These are phyloP conservation scores for Astraeus odoratus DNA, from an alignment of 768 basidiomycete genomes.

Conservation along the genomic window DNA sequence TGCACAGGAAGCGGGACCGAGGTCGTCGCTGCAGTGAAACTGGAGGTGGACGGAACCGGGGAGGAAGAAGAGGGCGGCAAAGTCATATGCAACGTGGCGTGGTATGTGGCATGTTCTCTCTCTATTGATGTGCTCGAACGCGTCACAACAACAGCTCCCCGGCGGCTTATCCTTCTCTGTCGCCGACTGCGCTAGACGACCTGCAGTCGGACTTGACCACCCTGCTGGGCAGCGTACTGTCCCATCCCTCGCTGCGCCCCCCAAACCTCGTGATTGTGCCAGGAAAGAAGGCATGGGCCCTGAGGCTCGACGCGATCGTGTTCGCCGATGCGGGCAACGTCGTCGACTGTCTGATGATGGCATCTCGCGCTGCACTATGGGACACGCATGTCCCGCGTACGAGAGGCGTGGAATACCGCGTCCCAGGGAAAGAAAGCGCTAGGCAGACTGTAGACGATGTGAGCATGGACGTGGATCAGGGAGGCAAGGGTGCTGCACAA, in stretches of 20 bases:
- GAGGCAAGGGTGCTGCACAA: conserved; percentile 6
- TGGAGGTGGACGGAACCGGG: conserved; percentile 59
- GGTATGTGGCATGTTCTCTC: conserved; percentile 44
- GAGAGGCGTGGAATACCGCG: conserved; percentile 60
- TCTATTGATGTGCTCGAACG: conserved; percentile 1
- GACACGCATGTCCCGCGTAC: conserved; percentile 78
- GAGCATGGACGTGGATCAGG: conserved; percentile 41
- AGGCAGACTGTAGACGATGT: conserved; percentile 9
- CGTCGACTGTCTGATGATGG: conserved; percentile 74
- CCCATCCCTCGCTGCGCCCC: conserved; percentile 62
- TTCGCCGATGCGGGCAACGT: conserved; percentile 71
- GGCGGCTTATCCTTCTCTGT: conserved; percentile 68
- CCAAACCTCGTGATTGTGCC: conserved; percentile 54
- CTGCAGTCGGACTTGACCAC: conserved; percentile 67
- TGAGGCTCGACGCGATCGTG: conserved; percentile 68
- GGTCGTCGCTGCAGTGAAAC: conserved; percentile 67
- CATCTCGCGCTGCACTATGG: conserved; percentile 72
- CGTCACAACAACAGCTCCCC: conserved; percentile 50
- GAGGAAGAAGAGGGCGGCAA: conserved; percentile 52
- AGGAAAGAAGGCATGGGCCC: conserved; percentile 65
- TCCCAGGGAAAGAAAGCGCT: conserved; percentile 24
- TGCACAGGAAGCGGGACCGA: conserved; percentile 79
- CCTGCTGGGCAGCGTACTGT: conserved; percentile 55
- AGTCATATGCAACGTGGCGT: conserved; percentile 64
- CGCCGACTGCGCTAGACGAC: conserved; percentile 61